These are phyloP conservation scores for Pleurotus giganteus DNA, from an alignment of 768 basidiomycete genomes.

Conservation along the genomic window DNA sequence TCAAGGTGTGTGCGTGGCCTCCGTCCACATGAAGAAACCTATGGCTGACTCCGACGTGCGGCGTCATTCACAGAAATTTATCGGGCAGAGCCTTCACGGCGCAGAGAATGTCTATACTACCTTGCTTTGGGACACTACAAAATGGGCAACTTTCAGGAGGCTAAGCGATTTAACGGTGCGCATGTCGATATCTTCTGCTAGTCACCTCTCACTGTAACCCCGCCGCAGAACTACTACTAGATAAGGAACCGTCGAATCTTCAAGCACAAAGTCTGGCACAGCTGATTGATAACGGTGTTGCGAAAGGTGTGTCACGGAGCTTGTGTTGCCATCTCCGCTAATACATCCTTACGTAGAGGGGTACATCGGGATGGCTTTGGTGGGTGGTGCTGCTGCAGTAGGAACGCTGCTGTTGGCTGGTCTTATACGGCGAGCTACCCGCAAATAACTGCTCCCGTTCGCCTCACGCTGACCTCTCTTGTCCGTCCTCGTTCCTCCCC, in stretches of 20 bases:
- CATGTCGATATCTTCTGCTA: constrained; percentile 4
- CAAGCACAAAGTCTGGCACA: constrained; percentile 84
- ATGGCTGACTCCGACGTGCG: neutral
- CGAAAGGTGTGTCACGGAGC: constrained; percentile 79
- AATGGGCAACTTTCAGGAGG: constrained; percentile 92
- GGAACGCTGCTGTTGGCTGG: constrained; percentile 73
- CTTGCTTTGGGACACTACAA: constrained; percentile 96
- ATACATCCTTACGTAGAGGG: constrained; percentile 64
- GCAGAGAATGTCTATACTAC: constrained; percentile 96
- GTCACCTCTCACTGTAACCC: neutral
- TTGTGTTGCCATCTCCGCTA: no score
- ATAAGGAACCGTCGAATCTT: constrained; percentile 90
- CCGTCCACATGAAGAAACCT: neutral
- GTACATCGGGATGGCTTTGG: constrained; percentile 98
- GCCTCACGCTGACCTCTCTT: constrained; percentile 14
- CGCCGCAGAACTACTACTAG: constrained; percentile 70
- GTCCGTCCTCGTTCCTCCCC: neutral
- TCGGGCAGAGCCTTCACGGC: constrained; percentile 77
- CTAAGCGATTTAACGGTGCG: constrained; percentile 89
- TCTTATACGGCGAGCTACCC: constrained; percentile 80
- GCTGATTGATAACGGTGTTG: constrained; percentile 85
- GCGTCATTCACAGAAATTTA: constrained; percentile 72
- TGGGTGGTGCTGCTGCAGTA: constrained; percentile 85
- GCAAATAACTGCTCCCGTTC: constrained; percentile 36
- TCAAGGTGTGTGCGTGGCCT: constrained; percentile 60